Evolutionary conservation across 1,284 basidiomycete genomes (phyloP).

Genomic region (Trichosporon sp.): DNA sequence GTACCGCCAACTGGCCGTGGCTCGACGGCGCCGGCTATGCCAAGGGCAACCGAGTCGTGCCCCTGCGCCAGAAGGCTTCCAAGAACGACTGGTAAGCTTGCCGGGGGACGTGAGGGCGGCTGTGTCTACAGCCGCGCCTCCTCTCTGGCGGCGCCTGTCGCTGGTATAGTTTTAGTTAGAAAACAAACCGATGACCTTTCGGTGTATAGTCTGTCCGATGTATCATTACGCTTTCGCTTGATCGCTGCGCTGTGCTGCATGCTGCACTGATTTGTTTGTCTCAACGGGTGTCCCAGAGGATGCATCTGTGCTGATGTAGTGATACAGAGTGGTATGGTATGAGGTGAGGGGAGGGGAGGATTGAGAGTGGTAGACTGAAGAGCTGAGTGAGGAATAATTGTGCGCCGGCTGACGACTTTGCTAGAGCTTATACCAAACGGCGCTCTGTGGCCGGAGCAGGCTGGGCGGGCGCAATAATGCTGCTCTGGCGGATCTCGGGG

Average conservation of each 20-base stretch:
- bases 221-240: neutral
- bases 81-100: constrained; percentile 68
- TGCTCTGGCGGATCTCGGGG: neutral
- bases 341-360: too few relatives aligned
- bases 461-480: neutral
- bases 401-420: neutral
- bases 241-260: neutral
- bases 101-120: neutral
- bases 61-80: constrained; percentile 43
- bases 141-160: neutral
- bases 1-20: constrained; percentile 82
- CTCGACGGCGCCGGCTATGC: constrained; percentile 83
- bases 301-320: neutral
- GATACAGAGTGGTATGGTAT: neutral
- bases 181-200: neutral
- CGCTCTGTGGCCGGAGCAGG: neutral
- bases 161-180: constrained; percentile 1
- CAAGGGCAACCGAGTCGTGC: constrained; percentile 56
- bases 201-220: constrained; percentile 1
- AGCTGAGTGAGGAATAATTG: neutral
- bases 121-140: neutral
- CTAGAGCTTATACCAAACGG: neutral
- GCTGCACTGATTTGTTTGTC: neutral
- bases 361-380: neutral
- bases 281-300: neutral